Base-by-base conservation (phyloP, 208 protist genomes). In the Jaenimonas drosophilae region DNA sequence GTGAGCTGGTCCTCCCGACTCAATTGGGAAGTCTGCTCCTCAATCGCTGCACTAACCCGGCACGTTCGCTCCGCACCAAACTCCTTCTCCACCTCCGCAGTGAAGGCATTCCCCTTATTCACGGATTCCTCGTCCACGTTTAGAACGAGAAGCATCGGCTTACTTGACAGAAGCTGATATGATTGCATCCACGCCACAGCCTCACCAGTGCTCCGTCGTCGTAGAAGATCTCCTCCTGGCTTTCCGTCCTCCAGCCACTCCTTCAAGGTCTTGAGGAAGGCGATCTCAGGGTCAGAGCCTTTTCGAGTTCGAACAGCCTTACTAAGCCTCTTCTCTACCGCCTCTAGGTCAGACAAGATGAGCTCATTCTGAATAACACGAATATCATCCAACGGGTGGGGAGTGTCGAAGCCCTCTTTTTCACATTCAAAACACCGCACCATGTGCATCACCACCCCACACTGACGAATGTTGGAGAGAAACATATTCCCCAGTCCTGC, bases 401-500 rank as follows among this genome's bases (percentile, higher is more conserved):
- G 82, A 2, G 62, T 58, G 46, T 78, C 83, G 52, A 92, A 92
- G 59, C 83, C 83, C 23, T 92, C 71, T 46, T 65, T 73, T 40
- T 60, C 57, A 44, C 76, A 79, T 51, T 92, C 80, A 51, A 92
- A 95, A 72, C 84, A 92, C 27, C 88, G 74, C 34, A 95, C 83
- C 41, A 76, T 88, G 59, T 95, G 88, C 47, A 95, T 54, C 29
- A 95, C 43, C 27, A 86, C 73, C 0, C 76, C 54, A 51, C 83
- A 92, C 21, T 61, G 66, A 6, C 88, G 75, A 53, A 95, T 89
- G 59, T 95, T 73, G 14, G 61, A 56, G 5, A 95, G 57, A 46
- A 95, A 95, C 50, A 88, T 85, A 49, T 91, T 92, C 31, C 88
- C 88, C 20, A 92, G 64, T 16, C 88, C 88, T 0, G 68, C 81